Percentiles rank a stretch among this genome's conserved stretches.
Evolutionary conservation across 2,329 filamentous ascomycete species (phyloP).

Genomic region (Arthrocladium fulminans): DNA sequence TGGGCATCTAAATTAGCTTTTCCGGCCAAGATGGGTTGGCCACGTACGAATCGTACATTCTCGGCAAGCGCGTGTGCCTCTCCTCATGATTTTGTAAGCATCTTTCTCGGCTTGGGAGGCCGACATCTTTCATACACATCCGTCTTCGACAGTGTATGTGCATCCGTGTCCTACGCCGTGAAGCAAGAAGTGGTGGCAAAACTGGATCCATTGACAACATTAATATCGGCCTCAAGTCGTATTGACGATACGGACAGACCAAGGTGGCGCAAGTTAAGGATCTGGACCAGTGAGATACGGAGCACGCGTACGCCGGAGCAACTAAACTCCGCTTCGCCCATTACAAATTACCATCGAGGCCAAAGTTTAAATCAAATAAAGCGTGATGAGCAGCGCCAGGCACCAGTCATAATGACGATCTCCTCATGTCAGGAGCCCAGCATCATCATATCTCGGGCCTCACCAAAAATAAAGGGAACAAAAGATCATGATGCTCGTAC

Average conservation of each 20-base stretch:
- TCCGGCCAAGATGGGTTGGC: background rate
- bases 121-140: constrained; percentile 1
- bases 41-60: constrained; percentile 17
- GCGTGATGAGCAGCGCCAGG: background rate
- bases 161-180: too few relatives aligned
- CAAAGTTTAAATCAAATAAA: too few relatives aligned
- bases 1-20: constrained; percentile 5
- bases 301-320: background rate
- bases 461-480: too few relatives aligned
- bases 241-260: background rate
- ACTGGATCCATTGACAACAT: background rate
- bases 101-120: constrained; percentile 3
- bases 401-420: too few relatives aligned
- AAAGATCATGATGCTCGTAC: background rate
- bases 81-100: constrained; percentile 16
- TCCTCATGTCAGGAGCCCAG: too few relatives aligned
- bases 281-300: background rate
- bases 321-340: background rate
- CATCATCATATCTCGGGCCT: too few relatives aligned
- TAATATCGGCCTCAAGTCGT: background rate
- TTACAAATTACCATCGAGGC: too few relatives aligned
- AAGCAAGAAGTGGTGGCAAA: background rate
- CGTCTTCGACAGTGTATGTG: background rate
- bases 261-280: background rate
- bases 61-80: constrained; percentile 20